Evolutionary conservation across 139 green algal genomes (phyloP).

Genomic region (Marvania coccoides): DNA sequence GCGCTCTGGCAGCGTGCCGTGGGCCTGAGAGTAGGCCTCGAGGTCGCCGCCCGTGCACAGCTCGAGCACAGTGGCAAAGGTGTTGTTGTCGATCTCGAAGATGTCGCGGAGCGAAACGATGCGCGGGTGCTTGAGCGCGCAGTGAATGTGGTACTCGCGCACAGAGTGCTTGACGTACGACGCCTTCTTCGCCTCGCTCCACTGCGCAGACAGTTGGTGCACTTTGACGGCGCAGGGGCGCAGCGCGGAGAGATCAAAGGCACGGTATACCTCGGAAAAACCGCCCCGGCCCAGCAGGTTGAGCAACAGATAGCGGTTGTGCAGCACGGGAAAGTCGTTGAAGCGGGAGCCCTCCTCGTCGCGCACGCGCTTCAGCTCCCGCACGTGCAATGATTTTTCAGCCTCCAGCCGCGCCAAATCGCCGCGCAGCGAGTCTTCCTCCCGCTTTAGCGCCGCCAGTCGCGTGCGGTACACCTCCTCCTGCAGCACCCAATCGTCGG

Average conservation of each 20-base stretch:
- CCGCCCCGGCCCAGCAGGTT: conserved; percentile 86
- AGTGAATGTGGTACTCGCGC: conserved; percentile 89
- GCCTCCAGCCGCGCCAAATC: conserved; percentile 65
- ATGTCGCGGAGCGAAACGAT: conserved; percentile 83
- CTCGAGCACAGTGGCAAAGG: conserved; percentile 92
- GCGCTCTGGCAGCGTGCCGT: conserved; percentile 70
- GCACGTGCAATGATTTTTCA: conserved; percentile 65
- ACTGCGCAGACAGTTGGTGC: conserved; percentile 73
- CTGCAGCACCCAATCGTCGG: conserved; percentile 30
- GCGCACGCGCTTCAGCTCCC: conserved; percentile 60
- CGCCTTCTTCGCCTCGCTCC: conserved; percentile 71
- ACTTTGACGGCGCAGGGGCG: conserved; percentile 75
- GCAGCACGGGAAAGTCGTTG: conserved; percentile 40
- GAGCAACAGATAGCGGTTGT: conserved; percentile 73
- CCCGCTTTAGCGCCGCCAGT: conserved; percentile 59
- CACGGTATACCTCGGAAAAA: conserved; percentile 89
- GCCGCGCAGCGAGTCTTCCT: conserved; percentile 60
- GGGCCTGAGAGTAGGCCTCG: conserved; percentile 65
- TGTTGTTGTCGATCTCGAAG: conserved; percentile 87
- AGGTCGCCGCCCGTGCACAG: conserved; percentile 79
- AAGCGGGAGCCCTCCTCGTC: conserved; percentile 80
- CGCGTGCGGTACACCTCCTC: conserved; percentile 78
- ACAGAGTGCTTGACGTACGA: conserved; percentile 87
- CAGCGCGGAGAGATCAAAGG: conserved; percentile 56
- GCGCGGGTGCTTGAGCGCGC: conserved; percentile 50